Evolutionary conservation across 768 basidiomycete species (phyloP), one percentile per base, ranked within the genome.

Genomic region (Suillus paluster): DNA sequence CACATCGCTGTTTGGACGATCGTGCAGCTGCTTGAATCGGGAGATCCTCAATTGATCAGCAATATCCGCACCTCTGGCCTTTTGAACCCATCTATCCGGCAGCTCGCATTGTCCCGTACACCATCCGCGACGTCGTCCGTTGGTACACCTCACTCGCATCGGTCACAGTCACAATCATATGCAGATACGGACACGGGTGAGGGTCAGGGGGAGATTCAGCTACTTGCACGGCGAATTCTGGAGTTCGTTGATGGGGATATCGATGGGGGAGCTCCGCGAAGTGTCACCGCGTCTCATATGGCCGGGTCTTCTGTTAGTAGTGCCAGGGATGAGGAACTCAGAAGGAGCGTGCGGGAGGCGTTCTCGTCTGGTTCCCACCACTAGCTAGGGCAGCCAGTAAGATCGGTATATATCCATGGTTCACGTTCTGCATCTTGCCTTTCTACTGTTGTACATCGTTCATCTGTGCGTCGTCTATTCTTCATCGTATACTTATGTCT

Each of bases 1-100:
- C 97, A 99, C 72, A 99, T 99, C 65, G 97, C 97, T 38, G 95
- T 99, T 48, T 99, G 97, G 97, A 98, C 97, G 0, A 96, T 99
- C 67, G 96, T 98, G 27, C 97, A 99, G 72, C 79, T 99, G 23
- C 82, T 99, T 30, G 97, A 99, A 74, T 97, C 97, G n/a, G 92
- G 94, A 64, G 95, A 99, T 75, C 90, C 92, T 21, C 90, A 93
- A 72, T 80, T 99, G 45, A 91, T 91, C 63, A 91, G 87, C 76
- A 96, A 92, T 79, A 95, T 99, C 75, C 93, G 94, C 60, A 85
- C 79, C 59, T 98, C 97, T 5, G 83, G 79, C 61, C 79, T 93
- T 59, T 81, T 99, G 63, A 85, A 94, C 49, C 89, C 95, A 21
- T 92, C 92, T 59, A 96, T 99, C 65, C 90, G 90, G 56, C 86